Conservation (phyloP, 2,329 filamentous ascomycete genomes). For the Aspergillus pseudoviridinutans region DNA sequence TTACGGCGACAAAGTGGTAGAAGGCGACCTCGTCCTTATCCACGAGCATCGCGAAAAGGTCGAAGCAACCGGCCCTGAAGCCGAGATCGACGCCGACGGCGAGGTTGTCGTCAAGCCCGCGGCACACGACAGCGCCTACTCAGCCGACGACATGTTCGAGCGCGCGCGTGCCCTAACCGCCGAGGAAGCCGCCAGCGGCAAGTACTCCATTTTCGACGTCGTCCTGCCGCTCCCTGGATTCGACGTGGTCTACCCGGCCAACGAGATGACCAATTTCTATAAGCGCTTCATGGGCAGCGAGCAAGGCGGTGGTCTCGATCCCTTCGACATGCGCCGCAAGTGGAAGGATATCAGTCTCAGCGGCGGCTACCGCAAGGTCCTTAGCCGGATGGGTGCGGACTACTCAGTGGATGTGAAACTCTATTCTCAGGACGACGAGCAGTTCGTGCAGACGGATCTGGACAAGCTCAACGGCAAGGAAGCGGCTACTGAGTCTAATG, state of each 20-base stretch:
- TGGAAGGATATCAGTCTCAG: conserved; percentile 86
- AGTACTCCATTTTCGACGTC: conserved; percentile 78
- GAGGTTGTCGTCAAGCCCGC: conserved; percentile 63
- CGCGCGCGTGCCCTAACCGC: conserved; percentile 70
- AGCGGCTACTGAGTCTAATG: conserved; percentile 7
- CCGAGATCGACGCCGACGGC: conserved; percentile 55
- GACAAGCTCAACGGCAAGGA: conserved; percentile 57
- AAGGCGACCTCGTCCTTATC: conserved; percentile 78
- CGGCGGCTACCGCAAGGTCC: conserved; percentile 80
- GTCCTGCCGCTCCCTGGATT: conserved; percentile 91
- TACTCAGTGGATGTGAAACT: conserved; percentile 65
- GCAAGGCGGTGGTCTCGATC: conserved; percentile 73
- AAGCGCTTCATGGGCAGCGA: conserved; percentile 77
- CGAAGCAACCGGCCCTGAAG: conserved; percentile 25
- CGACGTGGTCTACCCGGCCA: conserved; percentile 80
- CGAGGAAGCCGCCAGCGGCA: conserved; percentile 72
- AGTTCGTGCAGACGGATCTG: conserved; percentile 84
- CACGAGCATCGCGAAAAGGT: conserved; percentile 53
- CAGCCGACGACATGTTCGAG: conserved; percentile 55
- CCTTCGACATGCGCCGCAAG: conserved; percentile 77
- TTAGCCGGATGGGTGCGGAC: conserved; percentile 63
- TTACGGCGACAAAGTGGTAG: conserved; percentile 69
- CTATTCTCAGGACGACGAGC: conserved; percentile 66
- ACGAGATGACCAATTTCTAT: conserved; percentile 81
- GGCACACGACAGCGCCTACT: conserved; percentile 53